phyloP scores from a whole-genome alignment of 345 rosid genomes.

The Moringa oleifera region DNA sequence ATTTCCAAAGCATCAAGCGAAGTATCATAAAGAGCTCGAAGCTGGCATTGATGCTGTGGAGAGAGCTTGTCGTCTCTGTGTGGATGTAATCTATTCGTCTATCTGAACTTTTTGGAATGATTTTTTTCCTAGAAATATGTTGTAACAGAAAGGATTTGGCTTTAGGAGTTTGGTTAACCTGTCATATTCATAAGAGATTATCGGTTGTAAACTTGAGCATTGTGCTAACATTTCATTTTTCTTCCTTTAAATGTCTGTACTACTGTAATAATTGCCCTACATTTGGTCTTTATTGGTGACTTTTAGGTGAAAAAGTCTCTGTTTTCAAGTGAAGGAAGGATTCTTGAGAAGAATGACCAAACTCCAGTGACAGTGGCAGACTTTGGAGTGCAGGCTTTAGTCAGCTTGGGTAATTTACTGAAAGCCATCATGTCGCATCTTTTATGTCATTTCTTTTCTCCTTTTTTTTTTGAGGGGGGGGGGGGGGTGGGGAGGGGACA shows the following conservation, averaged over 20 bases:
- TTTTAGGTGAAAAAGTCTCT: constrained; percentile 42
- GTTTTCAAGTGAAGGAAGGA: constrained; percentile 37
- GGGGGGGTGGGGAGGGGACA: too few species aligned
- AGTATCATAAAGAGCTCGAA: constrained; percentile 64
- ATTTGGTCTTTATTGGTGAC: background rate
- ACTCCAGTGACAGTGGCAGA: constrained; percentile 90
- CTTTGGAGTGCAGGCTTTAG: constrained; percentile 88
- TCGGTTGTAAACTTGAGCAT: too few species aligned
- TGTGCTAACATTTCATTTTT: background rate
- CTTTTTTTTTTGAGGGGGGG: too few species aligned
- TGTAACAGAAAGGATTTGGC: background rate
- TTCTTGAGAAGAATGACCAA: constrained; percentile 70
- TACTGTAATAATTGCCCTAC: background rate
- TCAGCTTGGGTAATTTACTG: constrained; percentile 54
- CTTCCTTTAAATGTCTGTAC: background rate
- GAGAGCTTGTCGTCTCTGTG: constrained; percentile 79
- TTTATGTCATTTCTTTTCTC: background rate
- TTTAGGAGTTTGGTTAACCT: too few species aligned
- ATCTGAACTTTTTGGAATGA: background rate
- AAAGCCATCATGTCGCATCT: background rate
- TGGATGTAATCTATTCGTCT: constrained; percentile 38
- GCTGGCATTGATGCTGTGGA: constrained; percentile 67
- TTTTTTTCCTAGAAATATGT: constrained; percentile 8
- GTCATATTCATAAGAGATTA: too few species aligned
- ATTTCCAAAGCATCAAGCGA: constrained; percentile 38